phyloP scores from a whole-genome alignment of 2,329 filamentous ascomycete genomes.

The Epichloe gansuensis region DNA sequence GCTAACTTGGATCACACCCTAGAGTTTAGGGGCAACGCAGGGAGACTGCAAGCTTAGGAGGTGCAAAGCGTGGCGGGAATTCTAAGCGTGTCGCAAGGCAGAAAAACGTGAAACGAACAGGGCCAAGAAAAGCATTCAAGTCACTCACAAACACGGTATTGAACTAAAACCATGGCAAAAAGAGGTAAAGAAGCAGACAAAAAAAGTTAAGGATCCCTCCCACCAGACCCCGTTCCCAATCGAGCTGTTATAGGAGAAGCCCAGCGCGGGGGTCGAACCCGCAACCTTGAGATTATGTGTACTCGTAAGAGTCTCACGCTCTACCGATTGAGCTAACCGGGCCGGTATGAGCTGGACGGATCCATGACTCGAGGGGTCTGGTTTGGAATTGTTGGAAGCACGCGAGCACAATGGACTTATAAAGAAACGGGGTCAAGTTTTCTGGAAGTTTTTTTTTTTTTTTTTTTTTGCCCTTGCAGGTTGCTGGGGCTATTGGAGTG shows the following conservation, averaged over 20 bases:
- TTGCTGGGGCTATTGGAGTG: too few species aligned
- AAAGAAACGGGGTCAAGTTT: neutral
- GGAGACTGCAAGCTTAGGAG: too few species aligned
- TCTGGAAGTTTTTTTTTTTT: neutral
- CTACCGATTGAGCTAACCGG: slow-evolving; percentile 37
- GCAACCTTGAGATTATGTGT: slow-evolving; percentile 33
- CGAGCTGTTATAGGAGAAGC: slow-evolving; percentile 5
- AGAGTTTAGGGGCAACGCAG: too few species aligned
- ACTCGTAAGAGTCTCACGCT: slow-evolving; percentile 54
- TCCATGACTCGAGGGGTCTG: neutral
- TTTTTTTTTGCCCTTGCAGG: neutral
- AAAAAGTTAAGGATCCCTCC: neutral
- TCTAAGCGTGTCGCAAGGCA: too few species aligned
- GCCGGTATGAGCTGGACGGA: slow-evolving; percentile 8
- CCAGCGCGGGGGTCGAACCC: slow-evolving; percentile 37
- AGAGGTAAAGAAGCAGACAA: neutral
- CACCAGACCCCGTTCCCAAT: neutral
- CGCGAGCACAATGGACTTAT: neutral
- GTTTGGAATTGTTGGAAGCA: neutral
- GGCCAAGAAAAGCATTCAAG: too few species aligned
- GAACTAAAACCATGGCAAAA: neutral
- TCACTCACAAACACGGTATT: neutral
- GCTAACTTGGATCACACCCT: too few species aligned
- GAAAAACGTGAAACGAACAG: too few species aligned
- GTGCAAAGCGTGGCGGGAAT: too few species aligned